These are phyloP conservation scores for Pilasporangium apinafurcum DNA, from an alignment of 352 stramenopile species.

Conservation along the genomic window DNA sequence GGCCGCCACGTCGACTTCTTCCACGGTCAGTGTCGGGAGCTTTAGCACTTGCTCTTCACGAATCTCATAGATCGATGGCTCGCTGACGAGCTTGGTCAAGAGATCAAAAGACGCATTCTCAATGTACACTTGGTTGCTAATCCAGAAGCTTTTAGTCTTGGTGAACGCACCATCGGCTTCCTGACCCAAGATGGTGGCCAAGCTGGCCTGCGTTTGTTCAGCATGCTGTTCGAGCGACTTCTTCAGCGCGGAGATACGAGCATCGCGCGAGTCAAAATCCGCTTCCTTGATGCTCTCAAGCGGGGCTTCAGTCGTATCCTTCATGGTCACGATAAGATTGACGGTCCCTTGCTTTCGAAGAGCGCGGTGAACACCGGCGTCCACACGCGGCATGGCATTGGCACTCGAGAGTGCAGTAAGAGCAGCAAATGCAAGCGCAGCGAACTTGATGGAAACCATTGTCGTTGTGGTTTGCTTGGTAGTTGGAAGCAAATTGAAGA, in stretches of 20 bases:
- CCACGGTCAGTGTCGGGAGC: not conserved
- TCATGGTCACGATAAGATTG: constrained; percentile 26
- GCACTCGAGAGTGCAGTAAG: constrained; percentile 2
- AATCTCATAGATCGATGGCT: constrained; percentile 1
- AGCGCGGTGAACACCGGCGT: constrained; percentile 16
- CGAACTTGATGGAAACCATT: not conserved
- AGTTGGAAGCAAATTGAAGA: too few species aligned
- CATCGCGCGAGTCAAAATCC: constrained; percentile 6
- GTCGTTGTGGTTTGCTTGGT: constrained; percentile 1
- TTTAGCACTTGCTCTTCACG: constrained; percentile 5
- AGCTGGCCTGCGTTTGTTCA: constrained; percentile 6
- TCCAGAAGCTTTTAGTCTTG: constrained; percentile 13
- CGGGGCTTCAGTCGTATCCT: constrained; percentile 8
- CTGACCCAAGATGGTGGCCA: constrained; percentile 2
- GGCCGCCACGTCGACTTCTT: constrained; percentile 1
- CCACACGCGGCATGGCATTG: constrained; percentile 8
- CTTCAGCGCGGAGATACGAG: constrained; percentile 5
- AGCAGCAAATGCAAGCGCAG: constrained; percentile 6
- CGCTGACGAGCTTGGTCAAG: constrained; percentile 4
- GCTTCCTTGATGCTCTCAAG: constrained; percentile 11
- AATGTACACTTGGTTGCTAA: constrained; percentile 27
- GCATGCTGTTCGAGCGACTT: not conserved
- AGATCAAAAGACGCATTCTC: constrained; percentile 10
- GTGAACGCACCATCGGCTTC: too few species aligned
- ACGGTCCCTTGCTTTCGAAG: constrained; percentile 19